Percentiles rank a stretch among this genome's conserved stretches.
Conservation (phyloP, 2,329 filamentous ascomycete genomes). For the Pestalotiopsis fici region DNA sequence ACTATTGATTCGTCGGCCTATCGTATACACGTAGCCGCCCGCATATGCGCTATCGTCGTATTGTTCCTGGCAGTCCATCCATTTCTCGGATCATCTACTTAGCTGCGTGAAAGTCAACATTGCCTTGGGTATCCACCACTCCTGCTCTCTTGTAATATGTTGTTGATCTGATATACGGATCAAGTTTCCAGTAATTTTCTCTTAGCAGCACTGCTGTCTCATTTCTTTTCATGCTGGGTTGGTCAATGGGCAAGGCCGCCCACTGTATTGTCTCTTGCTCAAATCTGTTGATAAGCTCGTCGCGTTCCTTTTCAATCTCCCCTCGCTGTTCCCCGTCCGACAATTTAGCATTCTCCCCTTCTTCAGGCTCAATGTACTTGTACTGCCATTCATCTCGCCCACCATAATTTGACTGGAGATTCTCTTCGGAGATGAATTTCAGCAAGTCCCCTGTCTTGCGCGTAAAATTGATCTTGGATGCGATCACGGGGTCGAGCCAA, state of each 20-base stretch:
- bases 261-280: slow-evolving; percentile 61
- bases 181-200: slow-evolving; percentile 69
- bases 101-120: slow-evolving; percentile 8
- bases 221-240: not conserved
- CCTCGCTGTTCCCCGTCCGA: slow-evolving; percentile 43
- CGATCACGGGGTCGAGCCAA: slow-evolving; percentile 77
- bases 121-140: slow-evolving; percentile 37
- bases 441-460: slow-evolving; percentile 62
- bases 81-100: not conserved
- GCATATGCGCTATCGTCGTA: not conserved
- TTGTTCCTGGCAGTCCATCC: not conserved
- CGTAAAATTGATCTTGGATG: slow-evolving; percentile 71
- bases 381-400: slow-evolving; percentile 69
- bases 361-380: slow-evolving; percentile 60
- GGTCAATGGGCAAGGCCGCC: slow-evolving; percentile 40
- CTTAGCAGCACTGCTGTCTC: not conserved
- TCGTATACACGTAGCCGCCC: no score
- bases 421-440: slow-evolving; percentile 58
- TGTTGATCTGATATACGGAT: slow-evolving; percentile 65
- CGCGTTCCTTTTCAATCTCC: slow-evolving; percentile 51
- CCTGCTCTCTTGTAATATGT: slow-evolving; percentile 65
- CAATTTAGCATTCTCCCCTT: slow-evolving; percentile 61
- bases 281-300: slow-evolving; percentile 54
- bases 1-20: no score
- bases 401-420: slow-evolving; percentile 65